Base-by-base conservation (phyloP, 1,284 basidiomycete species). In the Pseudozyma flocculosa region DNA sequence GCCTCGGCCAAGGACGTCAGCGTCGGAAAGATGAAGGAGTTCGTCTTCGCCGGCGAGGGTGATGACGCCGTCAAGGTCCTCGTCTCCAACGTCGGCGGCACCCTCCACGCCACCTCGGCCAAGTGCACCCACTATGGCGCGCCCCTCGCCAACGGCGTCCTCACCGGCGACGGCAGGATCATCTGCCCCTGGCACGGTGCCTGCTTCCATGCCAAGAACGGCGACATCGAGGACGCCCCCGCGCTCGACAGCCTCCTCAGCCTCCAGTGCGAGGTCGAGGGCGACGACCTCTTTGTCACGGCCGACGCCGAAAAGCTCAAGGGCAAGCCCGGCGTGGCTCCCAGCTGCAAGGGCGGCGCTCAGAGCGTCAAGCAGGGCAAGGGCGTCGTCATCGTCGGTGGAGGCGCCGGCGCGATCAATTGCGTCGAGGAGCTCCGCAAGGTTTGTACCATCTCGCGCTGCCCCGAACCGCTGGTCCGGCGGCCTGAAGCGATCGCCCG, bases 61-160 rank as follows among this genome's bases (percentile, higher is more conserved):
- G 89, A 90, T 79, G 86, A 65, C 26, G 68, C 63, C 15, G 56
- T 76, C 44, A 68, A 75, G 50, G 68, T 73, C 29, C 82, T 94
- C 13, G 79, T 94, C 15, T 87, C 88, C 54, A 87, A 87, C 52
- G 79, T 93, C 23, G 86, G 86, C 22, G 86, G 88, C 70, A 84
- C 66, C 42, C 61, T 71, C 30, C 79, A 80, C 72, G 90, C 90
- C 3, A 93, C 89, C 0, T 88, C 87, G 60, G 88, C 88, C 15
- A 88, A 86, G 80, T 94, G 91, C 80, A 92, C 90, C 3, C 91
- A 93, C 79, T 91, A 90, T 73, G 89, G 89, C 14, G 88, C 89
- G 13, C 64, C 86, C 10, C 82, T 92, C n/a, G 84, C 81, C 8
- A 90, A 92, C 78, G 92, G 91, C 56, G 86, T 90, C 8, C 82